Evolutionary conservation across 352 stramenopile species (phyloP).

Genomic region (Phytophthora vignae): DNA sequence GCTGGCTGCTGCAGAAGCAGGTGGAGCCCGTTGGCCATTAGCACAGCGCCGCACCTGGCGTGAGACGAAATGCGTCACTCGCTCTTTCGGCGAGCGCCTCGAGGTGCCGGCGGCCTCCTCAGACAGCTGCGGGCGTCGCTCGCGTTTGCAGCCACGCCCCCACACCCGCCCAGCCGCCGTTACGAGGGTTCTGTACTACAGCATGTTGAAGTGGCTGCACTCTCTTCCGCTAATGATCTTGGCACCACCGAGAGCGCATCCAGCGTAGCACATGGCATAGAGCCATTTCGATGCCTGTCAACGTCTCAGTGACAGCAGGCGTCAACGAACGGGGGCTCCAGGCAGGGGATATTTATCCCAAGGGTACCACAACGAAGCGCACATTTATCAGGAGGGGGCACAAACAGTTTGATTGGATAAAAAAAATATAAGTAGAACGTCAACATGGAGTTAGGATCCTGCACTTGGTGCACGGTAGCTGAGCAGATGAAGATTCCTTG

Average conservation of each 20-base stretch:
- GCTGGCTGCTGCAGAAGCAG: constrained; percentile 11
- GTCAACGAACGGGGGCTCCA: neutral
- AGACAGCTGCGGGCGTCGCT: constrained; percentile 4
- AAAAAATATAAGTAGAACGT: too few relatives aligned
- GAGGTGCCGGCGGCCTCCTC: constrained; percentile 2
- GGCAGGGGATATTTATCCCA: too few relatives aligned
- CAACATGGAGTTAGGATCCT: too few relatives aligned
- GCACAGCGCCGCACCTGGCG: constrained; percentile 21
- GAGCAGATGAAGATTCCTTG: too few relatives aligned
- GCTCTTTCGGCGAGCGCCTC: constrained; percentile 23
- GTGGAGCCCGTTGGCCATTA: constrained; percentile 5
- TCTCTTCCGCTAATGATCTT: constrained; percentile 25
- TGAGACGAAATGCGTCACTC: constrained; percentile 9
- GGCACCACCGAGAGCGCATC: neutral
- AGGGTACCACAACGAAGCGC: too few relatives aligned
- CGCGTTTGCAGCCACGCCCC: neutral
- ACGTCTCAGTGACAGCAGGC: constrained; percentile 14
- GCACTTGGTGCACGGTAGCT: too few relatives aligned
- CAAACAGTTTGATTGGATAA: too few relatives aligned
- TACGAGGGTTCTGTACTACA: constrained; percentile 22
- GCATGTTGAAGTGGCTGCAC: constrained; percentile 23
- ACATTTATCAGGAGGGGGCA: too few relatives aligned
- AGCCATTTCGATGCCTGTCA: neutral
- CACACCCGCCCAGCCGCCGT: constrained; percentile 12
- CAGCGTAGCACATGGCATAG: constrained; percentile 12